A percentile compares a stretch with the other conserved stretches of the same genome.
phyloP scores from a whole-genome alignment of 2,329 filamentous ascomycete species.

The Diaporthe longicolla region DNA sequence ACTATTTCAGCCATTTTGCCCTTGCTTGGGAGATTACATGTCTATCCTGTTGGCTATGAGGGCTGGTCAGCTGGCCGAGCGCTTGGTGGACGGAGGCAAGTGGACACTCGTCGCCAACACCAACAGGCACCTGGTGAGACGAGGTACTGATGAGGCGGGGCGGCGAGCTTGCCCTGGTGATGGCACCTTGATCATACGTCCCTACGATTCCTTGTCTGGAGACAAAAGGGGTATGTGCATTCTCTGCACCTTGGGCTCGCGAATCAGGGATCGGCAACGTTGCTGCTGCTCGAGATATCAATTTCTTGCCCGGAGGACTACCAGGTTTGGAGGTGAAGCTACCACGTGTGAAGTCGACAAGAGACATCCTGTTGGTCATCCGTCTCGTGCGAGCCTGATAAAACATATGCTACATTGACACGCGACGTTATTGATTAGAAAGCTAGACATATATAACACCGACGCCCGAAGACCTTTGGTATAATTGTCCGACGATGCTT shows the following conservation, averaged over 20 bases:
- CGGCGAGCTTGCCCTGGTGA: slow-evolving; percentile 17
- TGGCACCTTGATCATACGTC: slow-evolving; percentile 34
- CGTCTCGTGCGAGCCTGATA: slow-evolving; percentile 3
- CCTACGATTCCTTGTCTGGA: background rate
- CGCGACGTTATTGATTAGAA: slow-evolving; percentile 18
- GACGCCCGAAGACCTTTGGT: background rate
- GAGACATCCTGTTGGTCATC: slow-evolving; percentile 18
- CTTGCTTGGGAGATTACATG: background rate
- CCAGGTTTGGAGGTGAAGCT: slow-evolving; percentile 11
- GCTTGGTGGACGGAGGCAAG: slow-evolving; percentile 15
- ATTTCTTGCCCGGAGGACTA: background rate
- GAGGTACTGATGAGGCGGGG: slow-evolving; percentile 6
- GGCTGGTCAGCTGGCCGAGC: slow-evolving; percentile 19
- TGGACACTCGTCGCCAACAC: slow-evolving; percentile 23
- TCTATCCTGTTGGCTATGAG: slow-evolving; percentile 32
- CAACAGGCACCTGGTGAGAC: slow-evolving; percentile 1
- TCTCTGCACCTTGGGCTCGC: background rate
- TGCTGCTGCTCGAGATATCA: slow-evolving; percentile 23
- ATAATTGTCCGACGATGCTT: background rate
- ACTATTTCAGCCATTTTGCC: slow-evolving; percentile 30
- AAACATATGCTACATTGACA: slow-evolving; percentile 25
- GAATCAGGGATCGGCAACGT: slow-evolving; percentile 16
- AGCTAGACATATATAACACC: slow-evolving; percentile 21
- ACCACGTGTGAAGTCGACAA: slow-evolving; percentile 22
- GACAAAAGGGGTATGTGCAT: background rate